Conservation (phyloP, 257 asterid species). For the Eucommia ulmoides region DNA sequence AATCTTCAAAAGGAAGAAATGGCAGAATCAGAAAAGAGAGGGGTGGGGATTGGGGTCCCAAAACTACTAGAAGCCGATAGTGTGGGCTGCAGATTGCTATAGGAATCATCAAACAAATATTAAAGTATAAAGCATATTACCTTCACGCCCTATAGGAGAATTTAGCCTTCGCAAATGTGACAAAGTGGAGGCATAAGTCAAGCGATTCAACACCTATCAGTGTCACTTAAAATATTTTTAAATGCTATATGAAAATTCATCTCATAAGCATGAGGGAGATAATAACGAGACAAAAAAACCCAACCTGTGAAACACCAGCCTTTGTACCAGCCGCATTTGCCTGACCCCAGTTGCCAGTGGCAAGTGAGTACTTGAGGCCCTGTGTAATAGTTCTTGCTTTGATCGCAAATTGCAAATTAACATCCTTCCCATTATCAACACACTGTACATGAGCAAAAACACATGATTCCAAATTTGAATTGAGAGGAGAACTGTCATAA, state of each 20-base stretch:
- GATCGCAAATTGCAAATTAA: slow-evolving; percentile 17
- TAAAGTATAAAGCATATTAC: too few species aligned
- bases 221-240: background rate
- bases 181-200: slow-evolving; percentile 14
- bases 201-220: slow-evolving; percentile 13
- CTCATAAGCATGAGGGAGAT: too few species aligned
- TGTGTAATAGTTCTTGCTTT: slow-evolving; percentile 17
- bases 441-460: slow-evolving; percentile 3
- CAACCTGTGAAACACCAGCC: slow-evolving; percentile 21
- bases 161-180: slow-evolving; percentile 15
- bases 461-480: background rate
- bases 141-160: slow-evolving; percentile 19
- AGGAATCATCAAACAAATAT: too few species aligned
- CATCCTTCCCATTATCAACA: slow-evolving; percentile 18
- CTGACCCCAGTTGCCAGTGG: slow-evolving; percentile 21
- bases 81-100: too few species aligned
- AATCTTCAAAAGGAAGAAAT: background rate
- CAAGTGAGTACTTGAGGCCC: slow-evolving; percentile 15
- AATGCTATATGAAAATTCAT: too few species aligned
- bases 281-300: background rate
- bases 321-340: slow-evolving; percentile 19
- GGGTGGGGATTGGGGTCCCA: too few species aligned
- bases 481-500: background rate
- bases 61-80: too few species aligned
- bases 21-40: too few species aligned